Evolutionary conservation across 495 filamentous ascomycete species (phyloP).

Genomic region (Penicillium macrosclerotiorum): DNA sequence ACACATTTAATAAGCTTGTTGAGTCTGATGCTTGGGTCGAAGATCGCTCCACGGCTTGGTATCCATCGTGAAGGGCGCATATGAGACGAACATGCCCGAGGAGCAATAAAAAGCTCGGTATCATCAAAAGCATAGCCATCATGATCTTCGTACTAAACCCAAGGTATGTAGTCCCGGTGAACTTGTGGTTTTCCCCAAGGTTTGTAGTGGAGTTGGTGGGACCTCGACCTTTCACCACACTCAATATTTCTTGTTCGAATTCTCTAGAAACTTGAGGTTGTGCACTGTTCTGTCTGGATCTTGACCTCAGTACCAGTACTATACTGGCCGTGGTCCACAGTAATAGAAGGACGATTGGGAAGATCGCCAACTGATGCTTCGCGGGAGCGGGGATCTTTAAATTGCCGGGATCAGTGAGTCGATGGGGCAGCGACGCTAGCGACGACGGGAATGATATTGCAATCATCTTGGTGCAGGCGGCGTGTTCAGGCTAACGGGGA

Average conservation of each 20-base stretch:
- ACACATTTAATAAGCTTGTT: constrained; percentile 50
- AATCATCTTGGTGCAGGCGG: not conserved
- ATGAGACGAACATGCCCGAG: not conserved
- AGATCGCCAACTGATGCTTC: not conserved
- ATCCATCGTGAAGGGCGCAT: not conserved
- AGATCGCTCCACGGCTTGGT: not conserved
- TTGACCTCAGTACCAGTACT: not conserved
- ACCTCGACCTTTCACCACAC: no score
- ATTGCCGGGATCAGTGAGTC: not conserved
- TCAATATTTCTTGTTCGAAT: no score
- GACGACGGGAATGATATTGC: constrained; percentile 1
- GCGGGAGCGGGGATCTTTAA: not conserved
- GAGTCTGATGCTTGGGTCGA: constrained; percentile 6
- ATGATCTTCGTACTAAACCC: not conserved
- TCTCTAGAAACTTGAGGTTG: no score
- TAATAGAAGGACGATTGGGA: not conserved
- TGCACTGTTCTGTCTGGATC: not conserved
- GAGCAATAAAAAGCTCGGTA: not conserved
- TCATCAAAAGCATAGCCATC: not conserved
- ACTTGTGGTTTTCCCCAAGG: not conserved
- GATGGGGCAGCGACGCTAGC: not conserved
- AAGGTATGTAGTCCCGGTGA: not conserved
- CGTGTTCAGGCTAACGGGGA: constrained; percentile 3
- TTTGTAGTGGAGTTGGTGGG: no score
- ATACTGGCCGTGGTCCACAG: not conserved